Evolutionary conservation across 768 basidiomycete species (phyloP).

Genomic region (Lactifluus echinatus): DNA sequence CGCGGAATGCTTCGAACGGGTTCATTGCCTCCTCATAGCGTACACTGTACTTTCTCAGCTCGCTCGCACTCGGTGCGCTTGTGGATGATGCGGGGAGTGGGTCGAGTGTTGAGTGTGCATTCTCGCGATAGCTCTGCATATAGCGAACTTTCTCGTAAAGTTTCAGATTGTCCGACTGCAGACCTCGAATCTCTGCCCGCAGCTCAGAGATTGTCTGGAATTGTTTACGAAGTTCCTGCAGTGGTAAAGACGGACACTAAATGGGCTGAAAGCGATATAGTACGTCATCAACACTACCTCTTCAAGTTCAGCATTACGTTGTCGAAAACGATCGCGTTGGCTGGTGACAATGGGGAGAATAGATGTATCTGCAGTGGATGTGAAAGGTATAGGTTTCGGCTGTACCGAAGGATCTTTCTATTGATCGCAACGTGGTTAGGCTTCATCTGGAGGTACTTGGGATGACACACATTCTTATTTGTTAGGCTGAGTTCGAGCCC

Average conservation of each 20-base stretch:
- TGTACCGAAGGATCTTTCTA: conserved; percentile 30
- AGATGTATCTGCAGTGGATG: conserved; percentile 76
- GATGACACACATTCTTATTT: conserved; percentile 21
- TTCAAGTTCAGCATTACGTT: conserved; percentile 93
- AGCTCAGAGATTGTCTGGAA: conserved; percentile 91
- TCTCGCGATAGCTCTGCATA: conserved; percentile 93
- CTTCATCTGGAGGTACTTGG: background rate
- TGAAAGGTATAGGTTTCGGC: conserved; percentile 61
- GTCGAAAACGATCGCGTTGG: conserved; percentile 95
- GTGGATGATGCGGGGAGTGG: conserved; percentile 41
- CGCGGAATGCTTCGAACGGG: conserved; percentile 95
- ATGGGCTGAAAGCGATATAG: background rate
- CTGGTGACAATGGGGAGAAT: conserved; percentile 98
- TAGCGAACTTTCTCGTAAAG: conserved; percentile 98
- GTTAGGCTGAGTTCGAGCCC: conserved; percentile 65
- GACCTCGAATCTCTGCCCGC: conserved; percentile 81
- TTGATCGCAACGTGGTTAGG: background rate
- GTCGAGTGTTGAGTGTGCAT: conserved; percentile 55
- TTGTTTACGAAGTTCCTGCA: conserved; percentile 87
- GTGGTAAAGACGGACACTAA: background rate
- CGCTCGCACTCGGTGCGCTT: conserved; percentile 41
- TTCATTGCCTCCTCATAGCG: conserved; percentile 97
- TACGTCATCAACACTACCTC: conserved; percentile 45
- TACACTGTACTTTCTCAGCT: conserved; percentile 81
- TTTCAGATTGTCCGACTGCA: conserved; percentile 95